Conservation (phyloP, 2,329 filamentous ascomycete genomes). For the Penicillium italicum region DNA sequence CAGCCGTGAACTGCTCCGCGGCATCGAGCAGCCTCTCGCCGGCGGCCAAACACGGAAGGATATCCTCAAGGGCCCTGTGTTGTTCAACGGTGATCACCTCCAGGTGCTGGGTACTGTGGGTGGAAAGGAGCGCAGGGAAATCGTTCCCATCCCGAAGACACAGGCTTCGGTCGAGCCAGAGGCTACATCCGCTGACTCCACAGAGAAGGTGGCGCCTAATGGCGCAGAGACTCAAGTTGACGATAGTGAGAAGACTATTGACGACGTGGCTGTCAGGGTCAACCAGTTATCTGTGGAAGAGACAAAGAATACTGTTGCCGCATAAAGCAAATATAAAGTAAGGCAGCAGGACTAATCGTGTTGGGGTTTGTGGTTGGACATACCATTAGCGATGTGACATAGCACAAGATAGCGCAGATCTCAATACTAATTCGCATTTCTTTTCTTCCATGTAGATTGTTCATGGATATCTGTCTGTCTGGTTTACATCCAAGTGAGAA, state of each 20-base stretch:
- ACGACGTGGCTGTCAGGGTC: slow-evolving; percentile 1
- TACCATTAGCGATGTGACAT: not conserved
- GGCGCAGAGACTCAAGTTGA: not conserved
- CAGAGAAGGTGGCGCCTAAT: not conserved
- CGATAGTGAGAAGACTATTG: slow-evolving; percentile 4
- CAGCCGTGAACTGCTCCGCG: slow-evolving; percentile 33
- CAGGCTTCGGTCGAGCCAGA: not conserved
- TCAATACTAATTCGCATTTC: not conserved
- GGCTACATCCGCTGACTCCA: not conserved
- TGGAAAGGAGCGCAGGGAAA: slow-evolving; percentile 30
- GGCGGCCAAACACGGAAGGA: slow-evolving; percentile 26
- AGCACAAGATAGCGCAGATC: slow-evolving; percentile 1
- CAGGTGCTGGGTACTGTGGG: slow-evolving; percentile 35
- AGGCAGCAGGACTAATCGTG: not conserved
- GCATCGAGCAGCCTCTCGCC: slow-evolving; percentile 27
- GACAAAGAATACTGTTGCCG: not conserved
- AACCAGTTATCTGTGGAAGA: slow-evolving; percentile 3
- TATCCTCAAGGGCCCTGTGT: slow-evolving; percentile 36
- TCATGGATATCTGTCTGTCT: not conserved
- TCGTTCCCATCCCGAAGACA: slow-evolving; percentile 25
- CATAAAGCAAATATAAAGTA: slow-evolving; percentile 8
- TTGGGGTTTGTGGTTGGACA: not conserved
- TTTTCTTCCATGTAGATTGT: not conserved
- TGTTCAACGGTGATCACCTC: slow-evolving; percentile 34
- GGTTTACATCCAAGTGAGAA: not conserved